These are phyloP conservation scores for Cercospora berteroae DNA, from an alignment of 2,329 filamentous ascomycete species.

Conservation along the genomic window DNA sequence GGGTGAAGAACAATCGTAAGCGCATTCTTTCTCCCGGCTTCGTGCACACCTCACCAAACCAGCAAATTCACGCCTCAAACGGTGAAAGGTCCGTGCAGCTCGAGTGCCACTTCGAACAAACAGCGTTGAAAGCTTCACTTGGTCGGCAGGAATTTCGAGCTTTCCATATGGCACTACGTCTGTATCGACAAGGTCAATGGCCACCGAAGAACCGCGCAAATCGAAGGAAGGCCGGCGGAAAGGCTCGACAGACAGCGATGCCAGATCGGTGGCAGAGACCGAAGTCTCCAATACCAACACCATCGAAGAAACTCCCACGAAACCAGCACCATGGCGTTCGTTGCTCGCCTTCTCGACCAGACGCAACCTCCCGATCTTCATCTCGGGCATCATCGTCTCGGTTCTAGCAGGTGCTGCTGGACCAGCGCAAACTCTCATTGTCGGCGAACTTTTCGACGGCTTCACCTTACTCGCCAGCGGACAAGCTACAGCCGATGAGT, in stretches of 20 bases:
- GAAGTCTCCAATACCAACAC: conserved; percentile 21
- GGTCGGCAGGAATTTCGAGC: neutral
- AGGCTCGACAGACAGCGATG: conserved; percentile 19
- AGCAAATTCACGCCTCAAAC: conserved; percentile 3
- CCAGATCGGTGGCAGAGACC: conserved; percentile 12
- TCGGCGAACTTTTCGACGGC: conserved; percentile 71
- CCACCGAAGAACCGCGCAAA: conserved; percentile 13
- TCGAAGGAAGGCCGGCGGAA: conserved; percentile 22
- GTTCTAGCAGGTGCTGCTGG: conserved; percentile 60
- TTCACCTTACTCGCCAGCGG: conserved; percentile 66
- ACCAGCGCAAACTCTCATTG: conserved; percentile 65
- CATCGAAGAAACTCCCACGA: conserved; percentile 20
- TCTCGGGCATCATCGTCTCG: conserved; percentile 56
- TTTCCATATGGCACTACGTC: conserved; percentile 12
- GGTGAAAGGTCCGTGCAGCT: conserved; percentile 22
- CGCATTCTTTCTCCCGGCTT: conserved; percentile 29
- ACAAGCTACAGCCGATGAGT: conserved; percentile 47
- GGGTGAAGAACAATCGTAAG: conserved; percentile 37
- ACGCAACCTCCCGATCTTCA: conserved; percentile 57
- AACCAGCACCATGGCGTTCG: conserved; percentile 46
- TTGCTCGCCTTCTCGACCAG: conserved; percentile 73
- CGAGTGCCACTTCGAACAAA: conserved; percentile 9
- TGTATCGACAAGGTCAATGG: conserved; percentile 16
- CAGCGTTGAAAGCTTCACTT: neutral
- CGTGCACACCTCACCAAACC: conserved; percentile 3